Conservation (phyloP, 1,284 basidiomycete genomes). For the Meira miltonrushii region DNA sequence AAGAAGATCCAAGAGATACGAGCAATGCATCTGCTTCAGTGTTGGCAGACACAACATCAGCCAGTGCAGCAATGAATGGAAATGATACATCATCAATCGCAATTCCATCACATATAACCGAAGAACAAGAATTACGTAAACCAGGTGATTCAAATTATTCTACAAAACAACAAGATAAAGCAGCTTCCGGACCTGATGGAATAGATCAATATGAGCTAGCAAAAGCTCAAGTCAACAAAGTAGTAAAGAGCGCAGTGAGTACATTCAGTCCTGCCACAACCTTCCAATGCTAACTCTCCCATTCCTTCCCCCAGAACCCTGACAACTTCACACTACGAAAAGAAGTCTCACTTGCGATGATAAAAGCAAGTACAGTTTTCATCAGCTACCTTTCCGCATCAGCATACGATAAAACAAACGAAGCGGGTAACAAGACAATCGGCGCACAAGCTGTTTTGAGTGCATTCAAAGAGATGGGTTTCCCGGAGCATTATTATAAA, state of each 20-base stretch:
- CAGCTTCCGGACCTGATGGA: constrained; percentile 11
- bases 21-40: too few relatives aligned
- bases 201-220: constrained; percentile 23
- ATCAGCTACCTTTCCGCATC: constrained; percentile 21
- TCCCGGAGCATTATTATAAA: constrained; percentile 15
- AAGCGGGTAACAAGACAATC: constrained; percentile 23
- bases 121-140: too few relatives aligned
- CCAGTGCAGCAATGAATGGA: too few relatives aligned
- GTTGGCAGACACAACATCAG: too few relatives aligned
- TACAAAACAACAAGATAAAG: constrained; percentile 9
- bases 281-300: neutral
- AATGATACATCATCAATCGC: too few relatives aligned
- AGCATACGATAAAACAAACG: constrained; percentile 20
- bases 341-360: constrained; percentile 18
- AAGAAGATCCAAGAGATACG: too few relatives aligned
- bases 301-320: constrained; percentile 10
- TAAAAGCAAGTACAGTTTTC: constrained; percentile 23
- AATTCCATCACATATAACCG: too few relatives aligned
- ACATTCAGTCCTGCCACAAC: neutral
- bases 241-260: constrained; percentile 17
- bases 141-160: too few relatives aligned
- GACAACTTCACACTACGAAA: constrained; percentile 21
- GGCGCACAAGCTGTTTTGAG: constrained; percentile 16
- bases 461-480: constrained; percentile 22
- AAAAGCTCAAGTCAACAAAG: constrained; percentile 18